phyloP scores from a whole-genome alignment of 139 green algal species.

The Raphidocelis subcapitata region DNA sequence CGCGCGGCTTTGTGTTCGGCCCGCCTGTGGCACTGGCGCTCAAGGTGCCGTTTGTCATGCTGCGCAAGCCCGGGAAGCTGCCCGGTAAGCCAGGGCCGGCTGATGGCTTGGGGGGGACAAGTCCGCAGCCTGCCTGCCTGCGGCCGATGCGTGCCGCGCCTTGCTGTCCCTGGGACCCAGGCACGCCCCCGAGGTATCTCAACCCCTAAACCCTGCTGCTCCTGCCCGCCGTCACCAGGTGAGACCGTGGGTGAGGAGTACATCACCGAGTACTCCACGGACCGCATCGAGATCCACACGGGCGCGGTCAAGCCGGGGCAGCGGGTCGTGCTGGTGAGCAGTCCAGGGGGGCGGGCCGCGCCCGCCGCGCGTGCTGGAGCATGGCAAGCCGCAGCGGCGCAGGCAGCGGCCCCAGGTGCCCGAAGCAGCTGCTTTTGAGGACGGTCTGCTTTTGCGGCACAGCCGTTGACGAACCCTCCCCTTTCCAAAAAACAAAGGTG shows the following conservation, averaged over 20 bases:
- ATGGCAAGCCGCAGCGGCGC: too few relatives aligned
- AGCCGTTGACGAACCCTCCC: too few relatives aligned
- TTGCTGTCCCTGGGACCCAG: background rate
- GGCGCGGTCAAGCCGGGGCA: slow-evolving; percentile 83
- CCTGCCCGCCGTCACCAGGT: slow-evolving; percentile 62
- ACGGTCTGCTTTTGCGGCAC: too few relatives aligned
- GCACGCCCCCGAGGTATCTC: too few relatives aligned
- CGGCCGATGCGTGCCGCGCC: background rate
- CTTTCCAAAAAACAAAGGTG: slow-evolving; percentile 47
- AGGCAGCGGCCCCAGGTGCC: too few relatives aligned
- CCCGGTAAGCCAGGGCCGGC: slow-evolving; percentile 63
- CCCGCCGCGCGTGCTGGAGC: too few relatives aligned
- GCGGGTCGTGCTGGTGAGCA: slow-evolving; percentile 79
- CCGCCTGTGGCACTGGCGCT: slow-evolving; percentile 90
- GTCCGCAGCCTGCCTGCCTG: background rate
- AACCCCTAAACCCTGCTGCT: background rate
- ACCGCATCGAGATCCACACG: slow-evolving; percentile 97
- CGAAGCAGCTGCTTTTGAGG: too few relatives aligned
- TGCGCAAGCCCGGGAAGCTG: slow-evolving; percentile 98
- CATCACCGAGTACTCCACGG: slow-evolving; percentile 89
- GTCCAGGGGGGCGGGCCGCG: too few relatives aligned
- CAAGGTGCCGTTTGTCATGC: slow-evolving; percentile 83
- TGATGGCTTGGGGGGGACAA: too few relatives aligned
- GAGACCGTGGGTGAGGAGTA: slow-evolving; percentile 83
- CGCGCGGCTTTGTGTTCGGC: slow-evolving; percentile 97